Evolutionary conservation across 495 filamentous ascomycete genomes (phyloP), one percentile per base, ranked within the genome.

Genomic region (Hyaloscypha bicolor): DNA sequence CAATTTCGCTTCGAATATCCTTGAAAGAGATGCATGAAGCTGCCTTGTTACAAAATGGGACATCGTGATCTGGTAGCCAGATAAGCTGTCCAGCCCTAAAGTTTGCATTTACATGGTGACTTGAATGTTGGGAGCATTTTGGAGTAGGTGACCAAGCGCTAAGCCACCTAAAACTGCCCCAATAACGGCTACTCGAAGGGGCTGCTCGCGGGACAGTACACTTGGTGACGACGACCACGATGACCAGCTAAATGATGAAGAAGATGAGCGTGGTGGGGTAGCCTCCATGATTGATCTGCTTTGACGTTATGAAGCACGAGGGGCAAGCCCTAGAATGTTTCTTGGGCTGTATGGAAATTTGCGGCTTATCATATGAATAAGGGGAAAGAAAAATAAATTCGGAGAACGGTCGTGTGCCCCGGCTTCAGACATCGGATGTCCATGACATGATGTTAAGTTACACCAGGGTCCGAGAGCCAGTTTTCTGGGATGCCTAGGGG

Each of bases 161-260:
- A 74, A 70, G 32, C 72, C 72, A 14, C 63, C 59, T n/a, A 71
- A 14, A 1, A 69, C 72, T 12, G 57, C 72, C 12, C 72, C 72
- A 14, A 74, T 63, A 29, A 74, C 48, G 5, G 21, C 62, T 19
- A 69, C 39, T 19, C 67, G 62, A 22, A 69, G 62, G 31, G 48
- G 3, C 12, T 56, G 57, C n/a, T 63, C 52, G 45, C 33, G 25
- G 32, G 32, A 59, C 6, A 59, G 21, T 42, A 29, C 53, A 32
- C 21, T 30, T 8, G 52, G 21, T 30, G 64, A 22, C 42, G 66
- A 55, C 6, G 66, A 61, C 66, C 66, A 69, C 37, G 66, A 69
- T 6, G 61, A 69, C 29, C 29, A 56, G 14, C 11, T 31, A 29
- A 32, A 6, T 32, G 29, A 39, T 6, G 61, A 64, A 30, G 66